Percentiles rank a stretch among this genome's conserved stretches.
phyloP scores from a whole-genome alignment of 2,329 filamentous ascomycete genomes.

The Fusarium sterilihyphosum region DNA sequence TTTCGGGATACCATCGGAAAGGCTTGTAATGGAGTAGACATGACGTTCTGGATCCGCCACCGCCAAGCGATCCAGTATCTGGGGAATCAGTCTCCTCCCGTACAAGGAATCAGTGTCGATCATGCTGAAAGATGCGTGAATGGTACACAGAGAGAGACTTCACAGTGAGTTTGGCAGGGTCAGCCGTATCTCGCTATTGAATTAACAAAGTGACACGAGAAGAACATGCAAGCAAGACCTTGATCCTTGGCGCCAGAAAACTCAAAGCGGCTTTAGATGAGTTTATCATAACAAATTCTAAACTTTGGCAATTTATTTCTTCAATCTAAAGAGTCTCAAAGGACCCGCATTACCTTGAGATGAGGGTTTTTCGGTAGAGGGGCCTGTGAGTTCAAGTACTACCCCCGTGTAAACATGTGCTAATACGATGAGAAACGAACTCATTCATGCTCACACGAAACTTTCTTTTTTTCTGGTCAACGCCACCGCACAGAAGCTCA shows the following conservation, averaged over 20 bases:
- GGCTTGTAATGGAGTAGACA: not conserved
- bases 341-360: not conserved
- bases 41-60: not conserved
- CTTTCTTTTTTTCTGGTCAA: not conserved
- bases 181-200: too few relatives aligned
- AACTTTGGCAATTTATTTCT: not conserved
- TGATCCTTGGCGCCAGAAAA: not conserved
- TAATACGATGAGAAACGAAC: not conserved
- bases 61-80: not conserved
- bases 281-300: not conserved
- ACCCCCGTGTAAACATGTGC: too few relatives aligned
- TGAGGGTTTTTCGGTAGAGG: too few relatives aligned
- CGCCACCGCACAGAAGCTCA: too few relatives aligned
- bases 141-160: too few relatives aligned
- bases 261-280: not conserved
- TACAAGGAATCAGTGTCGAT: not conserved
- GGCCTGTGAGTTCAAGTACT: too few relatives aligned
- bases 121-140: not conserved
- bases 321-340: not conserved
- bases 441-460: slow-evolving; percentile 1
- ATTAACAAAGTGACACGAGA: not conserved
- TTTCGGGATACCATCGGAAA: not conserved
- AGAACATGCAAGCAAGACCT: not conserved
- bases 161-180: too few relatives aligned
- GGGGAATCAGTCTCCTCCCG: not conserved